Evolutionary conservation across 2,329 filamentous ascomycete species (phyloP).

Genomic region (Metarhizium rileyi): DNA sequence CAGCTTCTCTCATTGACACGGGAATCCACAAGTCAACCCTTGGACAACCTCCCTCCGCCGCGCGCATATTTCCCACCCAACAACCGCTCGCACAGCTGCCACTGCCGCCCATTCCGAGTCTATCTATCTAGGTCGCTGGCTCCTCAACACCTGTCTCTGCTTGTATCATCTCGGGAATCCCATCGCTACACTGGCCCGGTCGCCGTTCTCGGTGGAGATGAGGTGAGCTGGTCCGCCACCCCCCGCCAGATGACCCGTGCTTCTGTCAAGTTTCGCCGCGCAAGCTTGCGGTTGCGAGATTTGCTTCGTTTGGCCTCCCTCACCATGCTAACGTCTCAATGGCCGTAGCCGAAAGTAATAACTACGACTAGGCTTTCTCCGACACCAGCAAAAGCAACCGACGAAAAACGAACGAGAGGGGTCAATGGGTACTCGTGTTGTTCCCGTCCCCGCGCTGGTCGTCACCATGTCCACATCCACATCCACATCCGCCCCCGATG

Average conservation of each 20-base stretch:
- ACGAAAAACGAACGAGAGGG: conserved; percentile 1
- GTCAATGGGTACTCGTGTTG: conserved; percentile 35
- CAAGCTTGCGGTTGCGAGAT: not conserved
- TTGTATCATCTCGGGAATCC: not conserved
- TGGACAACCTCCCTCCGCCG: not conserved
- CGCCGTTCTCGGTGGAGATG: conserved; percentile 6
- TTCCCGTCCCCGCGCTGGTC: conserved; percentile 47
- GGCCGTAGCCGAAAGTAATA: conserved; percentile 1
- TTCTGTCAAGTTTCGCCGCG: not conserved
- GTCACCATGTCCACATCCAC: conserved; percentile 51
- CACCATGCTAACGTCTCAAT: conserved; percentile 2
- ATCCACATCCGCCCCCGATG: conserved; percentile 47
- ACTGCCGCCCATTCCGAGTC: not conserved
- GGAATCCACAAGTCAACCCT: not conserved
- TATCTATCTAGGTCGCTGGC: too few relatives aligned
- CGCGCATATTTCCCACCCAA: not conserved
- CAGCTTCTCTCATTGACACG: not conserved
- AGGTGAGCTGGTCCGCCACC: conserved; percentile 6
- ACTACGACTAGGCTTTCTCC: not conserved
- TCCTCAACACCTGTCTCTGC: not conserved
- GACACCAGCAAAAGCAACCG: not conserved
- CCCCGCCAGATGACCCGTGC: conserved; percentile 1
- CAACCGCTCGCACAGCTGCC: not conserved
- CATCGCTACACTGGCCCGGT: not conserved
- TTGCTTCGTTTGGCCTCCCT: not conserved